Base-by-base conservation (phyloP, 768 basidiomycete species). In the Antrodiella citrinella region DNA sequence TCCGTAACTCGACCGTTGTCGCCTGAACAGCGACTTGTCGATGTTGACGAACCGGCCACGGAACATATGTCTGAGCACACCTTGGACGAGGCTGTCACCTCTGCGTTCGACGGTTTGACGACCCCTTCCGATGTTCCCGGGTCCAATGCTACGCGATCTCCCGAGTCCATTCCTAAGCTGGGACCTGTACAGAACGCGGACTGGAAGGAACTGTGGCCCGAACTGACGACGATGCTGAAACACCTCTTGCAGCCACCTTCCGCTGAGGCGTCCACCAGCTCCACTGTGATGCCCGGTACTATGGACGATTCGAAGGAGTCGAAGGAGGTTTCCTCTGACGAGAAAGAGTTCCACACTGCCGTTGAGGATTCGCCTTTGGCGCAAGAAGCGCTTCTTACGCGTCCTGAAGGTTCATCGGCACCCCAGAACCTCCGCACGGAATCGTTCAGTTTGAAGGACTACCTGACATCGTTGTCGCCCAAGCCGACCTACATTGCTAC, bases 401-500 rank as follows among this genome's bases (percentile, higher is more conserved):
- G 59, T 9, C 62, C 62, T 0, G 45, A 53, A 2, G 35, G 35
- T n/a, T 13, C 26, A 42, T 20, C 18, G 19, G 19, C 45, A 4
- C 47, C 21, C 48, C 44, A n/a, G 22, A 26, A 4, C 15, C 46
- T 47, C n/a, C 50, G 45, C 13, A 15, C 7, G 46, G 19, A 47
- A 7, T 19, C 19, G 7, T 25, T 20, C 43, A 51, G 43, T 18
- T 38, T 52, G 7, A 48, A 25, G 19, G 54, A 55, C 12, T 45
- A 45, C 43, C 25, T 55, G 51, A 5, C 48, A 30, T 7, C 45
- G 47, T 13, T 7, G 24, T 4, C 42, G 15, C 43, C 26, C 4
- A 35, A 23, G 19, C 43, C 44, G n/a, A 13, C 21, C 25, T 43
- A 48, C 13, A 43, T 50, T 2, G 84, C 86, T 3, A 68, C 67